Base-by-base conservation (phyloP, 2,329 filamentous ascomycete species). In the Neonectria sp. region DNA sequence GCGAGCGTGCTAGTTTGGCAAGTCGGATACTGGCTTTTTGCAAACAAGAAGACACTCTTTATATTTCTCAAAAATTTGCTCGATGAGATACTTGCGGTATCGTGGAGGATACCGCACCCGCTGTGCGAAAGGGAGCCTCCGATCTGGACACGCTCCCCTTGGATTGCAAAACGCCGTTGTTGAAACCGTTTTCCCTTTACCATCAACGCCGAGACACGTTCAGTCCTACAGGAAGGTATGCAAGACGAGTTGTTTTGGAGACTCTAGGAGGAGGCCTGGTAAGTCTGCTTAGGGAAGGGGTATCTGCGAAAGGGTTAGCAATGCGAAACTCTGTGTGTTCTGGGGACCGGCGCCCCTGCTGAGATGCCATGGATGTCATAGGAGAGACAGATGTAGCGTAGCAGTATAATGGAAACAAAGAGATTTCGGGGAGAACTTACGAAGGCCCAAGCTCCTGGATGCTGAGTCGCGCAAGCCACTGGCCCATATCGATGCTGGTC, bases 361-460 rank as follows among this genome's bases (percentile, higher is more conserved):
- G 37, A 70, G 62, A 57, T 49, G 60, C 49, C 17, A 55, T 37
- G 71, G 31, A 56, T 43, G 51, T 60, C 46, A 70, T 68, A 74
- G 59, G 65, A 63, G 66, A 67, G 43, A 65, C 55, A 73, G 46
- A 65, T n/a, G n/a, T 68, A 72, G 65, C 31, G 31, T 67, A 73
- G 68, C 29, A 63, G 63, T 55, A 45, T 17, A 57, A 61, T 56
- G 59, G 59, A 63, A 65, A 45, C 45, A 65, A 60, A 43, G 43
- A 60, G 62, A 65, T 31, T 53, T 69, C 61, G 66, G 62, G 46
- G 60, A 69, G 51, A 71, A 93, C 93, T 88, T 92, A 98, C 92
- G 95, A 96, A 84, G 95, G 95, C 77, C 96, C 96, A 76, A 98
- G 87, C 85, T 98, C 95, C 86, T 95, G 92, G 81, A 99, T 95